phyloP scores from a whole-genome alignment of 805 yeast genomes.

The Suhomyces canberraensis region DNA sequence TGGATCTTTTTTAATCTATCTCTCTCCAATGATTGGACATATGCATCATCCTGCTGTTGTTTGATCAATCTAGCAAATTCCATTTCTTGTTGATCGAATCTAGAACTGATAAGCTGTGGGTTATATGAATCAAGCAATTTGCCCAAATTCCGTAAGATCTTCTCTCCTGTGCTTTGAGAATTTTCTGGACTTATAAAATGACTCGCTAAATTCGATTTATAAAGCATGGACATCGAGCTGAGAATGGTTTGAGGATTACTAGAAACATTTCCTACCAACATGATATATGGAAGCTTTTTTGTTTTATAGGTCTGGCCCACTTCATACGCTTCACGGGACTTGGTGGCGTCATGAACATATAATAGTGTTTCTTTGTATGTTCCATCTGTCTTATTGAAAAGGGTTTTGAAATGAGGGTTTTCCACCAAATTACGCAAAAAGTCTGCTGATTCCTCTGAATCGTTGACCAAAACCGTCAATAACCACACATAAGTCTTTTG shows the following conservation, averaged over 20 bases:
- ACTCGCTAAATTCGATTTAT: slow-evolving; percentile 25
- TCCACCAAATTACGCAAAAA: slow-evolving; percentile 16
- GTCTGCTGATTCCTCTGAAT: slow-evolving; percentile 15
- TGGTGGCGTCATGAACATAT: slow-evolving; percentile 29
- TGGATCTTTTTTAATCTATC: slow-evolving; percentile 55
- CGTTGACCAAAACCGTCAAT: slow-evolving; percentile 30
- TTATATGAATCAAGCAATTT: slow-evolving; percentile 27
- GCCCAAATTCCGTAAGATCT: slow-evolving; percentile 21
- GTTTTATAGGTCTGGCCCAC: slow-evolving; percentile 31
- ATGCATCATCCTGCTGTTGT: slow-evolving; percentile 43
- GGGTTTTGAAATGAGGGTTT: slow-evolving; percentile 15
- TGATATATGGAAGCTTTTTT: slow-evolving; percentile 35
- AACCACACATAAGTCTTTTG: slow-evolving; percentile 32
- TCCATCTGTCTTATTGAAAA: slow-evolving; percentile 20
- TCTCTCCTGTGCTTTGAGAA: slow-evolving; percentile 19
- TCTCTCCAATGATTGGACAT: slow-evolving; percentile 37
- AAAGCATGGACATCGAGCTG: slow-evolving; percentile 38
- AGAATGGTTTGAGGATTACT: slow-evolving; percentile 30
- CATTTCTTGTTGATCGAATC: slow-evolving; percentile 39
- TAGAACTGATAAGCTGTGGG: slow-evolving; percentile 37
- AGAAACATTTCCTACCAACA: slow-evolving; percentile 34
- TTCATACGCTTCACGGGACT: slow-evolving; percentile 36
- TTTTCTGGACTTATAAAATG: slow-evolving; percentile 19
- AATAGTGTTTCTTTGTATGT: slow-evolving; percentile 26
- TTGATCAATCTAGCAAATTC: slow-evolving; percentile 37